Evolutionary conservation across 257 asterid genomes (phyloP), one percentile per base, ranked within the genome.

Genomic region (Petrea volubilis): DNA sequence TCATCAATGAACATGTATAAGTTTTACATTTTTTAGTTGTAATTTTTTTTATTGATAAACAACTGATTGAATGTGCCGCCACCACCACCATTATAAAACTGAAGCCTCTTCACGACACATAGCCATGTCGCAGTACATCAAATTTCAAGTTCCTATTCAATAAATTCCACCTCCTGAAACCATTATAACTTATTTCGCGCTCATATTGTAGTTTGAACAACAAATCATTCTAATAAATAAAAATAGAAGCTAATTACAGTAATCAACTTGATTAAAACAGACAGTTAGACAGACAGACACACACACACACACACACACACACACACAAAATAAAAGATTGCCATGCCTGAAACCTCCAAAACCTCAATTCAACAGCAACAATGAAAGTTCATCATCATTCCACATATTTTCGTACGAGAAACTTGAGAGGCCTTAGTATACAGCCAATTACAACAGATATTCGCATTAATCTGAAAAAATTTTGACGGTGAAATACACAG

Each of bases 1-100:
- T 13, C 66, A 80, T 21, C 75, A 80, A 68, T 64, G 46, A 65
- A 51, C 24, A 75, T 6, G 28, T 25, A 34, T 0, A 34, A 9
- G 4, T 10, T 10, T 12, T 28, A 31, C 49, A 12, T 20, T 20
- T n/a, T 14, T 18, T 20, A 36, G 8, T 60, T 11, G 57, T n/a
- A 59, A 23, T 17, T 4, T n/a, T 51, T n/a, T 13, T 5, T 7
- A 43, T 56, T 50, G 44, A 43, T 2, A 44, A 41, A 5, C 40
- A 41, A 57, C 18, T 27, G 21, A 51, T 20, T 17, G 21, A 29
- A 24, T 46, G 65, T 67, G 70, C 20, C 59, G 40, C 28, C 68
- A 21, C 13, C 46, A 24, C 11, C 13, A 67, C 38, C n/a, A n/a
- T n/a, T n/a, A n/a, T 3, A 49, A 70, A 53, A 41, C 18, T 60